Evolutionary conservation across 139 green algal species (phyloP).

Genomic region (Edaphochlamys debaryana): DNA sequence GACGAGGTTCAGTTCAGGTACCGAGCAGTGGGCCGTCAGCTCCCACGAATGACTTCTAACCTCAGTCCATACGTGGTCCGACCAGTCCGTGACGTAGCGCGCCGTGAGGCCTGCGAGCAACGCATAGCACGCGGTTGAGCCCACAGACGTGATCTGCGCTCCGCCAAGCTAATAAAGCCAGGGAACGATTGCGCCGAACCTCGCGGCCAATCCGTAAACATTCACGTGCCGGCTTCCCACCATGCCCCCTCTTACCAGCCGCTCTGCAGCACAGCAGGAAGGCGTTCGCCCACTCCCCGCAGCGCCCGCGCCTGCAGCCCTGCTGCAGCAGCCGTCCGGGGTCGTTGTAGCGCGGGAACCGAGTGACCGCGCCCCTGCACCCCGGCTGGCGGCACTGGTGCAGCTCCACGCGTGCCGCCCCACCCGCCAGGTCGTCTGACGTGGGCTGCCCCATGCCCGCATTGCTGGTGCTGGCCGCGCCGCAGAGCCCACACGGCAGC

Average conservation of each 20-base stretch:
- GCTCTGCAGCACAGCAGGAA: conserved; percentile 77
- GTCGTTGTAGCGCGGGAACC: conserved; percentile 65
- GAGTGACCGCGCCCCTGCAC: conserved; percentile 14
- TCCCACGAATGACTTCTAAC: conserved; percentile 51
- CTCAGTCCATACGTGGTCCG: conserved; percentile 85
- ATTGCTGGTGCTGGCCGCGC: conserved; percentile 36
- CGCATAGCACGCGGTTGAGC: not conserved
- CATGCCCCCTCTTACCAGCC: conserved; percentile 32
- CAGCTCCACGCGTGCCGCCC: conserved; percentile 69
- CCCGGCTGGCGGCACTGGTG: conserved; percentile 58
- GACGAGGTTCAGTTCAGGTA: too few relatives aligned
- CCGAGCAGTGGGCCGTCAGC: too few relatives aligned
- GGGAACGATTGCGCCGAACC: too few relatives aligned
- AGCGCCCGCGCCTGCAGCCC: conserved; percentile 35
- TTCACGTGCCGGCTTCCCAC: conserved; percentile 10
- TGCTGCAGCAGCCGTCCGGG: conserved; percentile 11
- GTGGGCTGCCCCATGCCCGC: conserved; percentile 20
- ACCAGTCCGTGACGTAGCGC: conserved; percentile 74
- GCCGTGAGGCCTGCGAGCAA: conserved; percentile 51
- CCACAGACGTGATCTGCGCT: too few relatives aligned
- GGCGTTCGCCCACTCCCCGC: conserved; percentile 79
- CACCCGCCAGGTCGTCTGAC: conserved; percentile 56
- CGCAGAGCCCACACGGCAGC: conserved; percentile 62
- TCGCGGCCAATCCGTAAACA: too few relatives aligned
- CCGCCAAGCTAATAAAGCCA: too few relatives aligned